Conservation (phyloP, 148 eudicot genomes). For the Oxyria digyna region DNA sequence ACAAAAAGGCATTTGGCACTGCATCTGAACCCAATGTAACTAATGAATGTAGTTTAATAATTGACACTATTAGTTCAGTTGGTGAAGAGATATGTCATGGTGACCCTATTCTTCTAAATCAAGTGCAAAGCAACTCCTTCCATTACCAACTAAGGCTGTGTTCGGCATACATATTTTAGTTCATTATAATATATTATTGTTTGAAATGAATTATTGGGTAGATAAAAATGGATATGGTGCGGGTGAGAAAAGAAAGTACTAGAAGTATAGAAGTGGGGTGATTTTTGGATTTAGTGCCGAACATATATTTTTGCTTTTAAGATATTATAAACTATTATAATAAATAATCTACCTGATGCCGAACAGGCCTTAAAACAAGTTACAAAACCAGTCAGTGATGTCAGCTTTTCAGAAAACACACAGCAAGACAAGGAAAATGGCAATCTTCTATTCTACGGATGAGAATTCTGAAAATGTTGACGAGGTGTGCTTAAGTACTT, state of each 20-base stretch:
- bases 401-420: slow-evolving; percentile 33
- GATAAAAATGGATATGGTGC: too few relatives aligned
- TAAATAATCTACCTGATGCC: too few relatives aligned
- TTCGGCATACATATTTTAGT: too few relatives aligned
- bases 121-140: slow-evolving; percentile 27
- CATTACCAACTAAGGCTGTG: slow-evolving; percentile 33
- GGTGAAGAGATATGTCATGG: slow-evolving; percentile 27
- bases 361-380: too few relatives aligned
- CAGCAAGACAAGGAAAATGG: slow-evolving; percentile 37
- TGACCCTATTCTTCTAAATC: slow-evolving; percentile 29
- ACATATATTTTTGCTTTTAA: too few relatives aligned
- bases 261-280: too few relatives aligned
- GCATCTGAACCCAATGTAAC: too few relatives aligned
- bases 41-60: slow-evolving; percentile 22
- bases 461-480: slow-evolving; percentile 90
- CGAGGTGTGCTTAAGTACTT: slow-evolving; percentile 80
- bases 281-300: too few relatives aligned
- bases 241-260: too few relatives aligned
- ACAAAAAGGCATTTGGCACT: slow-evolving; percentile 19
- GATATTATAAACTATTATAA: too few relatives aligned
- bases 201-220: too few relatives aligned
- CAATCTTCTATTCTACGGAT: slow-evolving; percentile 50
- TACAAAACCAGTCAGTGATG: slow-evolving; percentile 34
- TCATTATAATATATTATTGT: too few relatives aligned
- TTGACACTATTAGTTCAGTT: slow-evolving; percentile 19